Evolutionary conservation across 257 asterid species (phyloP), one percentile per base, ranked within the genome.

Genomic region (Penstemon davidsonii): DNA sequence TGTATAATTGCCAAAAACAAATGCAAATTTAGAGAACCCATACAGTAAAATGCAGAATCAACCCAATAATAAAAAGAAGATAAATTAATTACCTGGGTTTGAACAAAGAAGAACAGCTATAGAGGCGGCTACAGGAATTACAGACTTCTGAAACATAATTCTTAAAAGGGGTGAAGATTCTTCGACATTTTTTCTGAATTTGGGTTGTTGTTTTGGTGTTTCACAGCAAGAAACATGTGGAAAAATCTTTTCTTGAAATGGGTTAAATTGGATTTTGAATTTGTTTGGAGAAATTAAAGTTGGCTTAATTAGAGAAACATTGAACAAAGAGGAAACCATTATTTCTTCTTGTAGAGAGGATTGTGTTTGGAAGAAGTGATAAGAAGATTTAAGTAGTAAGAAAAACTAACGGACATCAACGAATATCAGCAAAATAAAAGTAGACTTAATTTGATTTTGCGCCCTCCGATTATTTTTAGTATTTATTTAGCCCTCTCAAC

Each of bases 61-160:
- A 69, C 7, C 36, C 54, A 55, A 61, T 60, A 73, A 72, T 60
- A 73, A 72, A 39, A 6, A 40, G 60, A 25, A 25, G 33, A 25
- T 25, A 25, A 25, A 39, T 5, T 12, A 69, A 53, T 70, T 74
- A 88, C 95, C 95, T 71, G 92, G 80, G 71, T 55, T 70, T 36
- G 87, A 79, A 73, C 82, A 84, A 4, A 88, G 72, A 55, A 80
- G 70, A 71, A 84, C 4, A 67, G 92, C 78, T 58, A 86, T 72
- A 66, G 81, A 84, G 4, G 85, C 85, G 46, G 90, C 88, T 3
- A 80, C n/a, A 55, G 88, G 81, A 81, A 84, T 37, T 3, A 70
- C 44, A 57, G 84, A 74, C 40, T 74, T 73, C 64, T 64, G 79
- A 65, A 67, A 11, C 71, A 37, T 51, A 56, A 40, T 66, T 64